phyloP scores from a whole-genome alignment of 176 grass and related monocot genomes.

The Metroxylon sagu region DNA sequence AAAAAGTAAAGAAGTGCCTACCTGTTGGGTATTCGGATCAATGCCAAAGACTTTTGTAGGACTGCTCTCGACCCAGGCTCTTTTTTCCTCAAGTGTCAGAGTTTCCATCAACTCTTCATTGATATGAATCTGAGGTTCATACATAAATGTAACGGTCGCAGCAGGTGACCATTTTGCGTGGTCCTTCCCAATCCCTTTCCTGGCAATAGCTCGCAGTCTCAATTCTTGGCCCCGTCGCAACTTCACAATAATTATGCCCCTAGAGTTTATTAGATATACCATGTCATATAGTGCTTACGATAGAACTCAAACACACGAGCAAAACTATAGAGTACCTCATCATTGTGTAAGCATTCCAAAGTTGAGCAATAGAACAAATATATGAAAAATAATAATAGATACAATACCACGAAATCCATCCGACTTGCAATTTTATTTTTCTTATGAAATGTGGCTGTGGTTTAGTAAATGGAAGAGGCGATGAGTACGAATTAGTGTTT shows the following conservation, averaged over 20 bases:
- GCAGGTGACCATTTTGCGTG: conserved; percentile 94
- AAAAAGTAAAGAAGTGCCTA: conserved; percentile 19
- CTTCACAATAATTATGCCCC: conserved; percentile 89
- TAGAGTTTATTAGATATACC: conserved; percentile 16
- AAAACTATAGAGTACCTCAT: no score
- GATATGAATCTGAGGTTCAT: conserved; percentile 83
- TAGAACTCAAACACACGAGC: no score
- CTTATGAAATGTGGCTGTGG: no score
- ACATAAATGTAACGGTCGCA: conserved; percentile 96
- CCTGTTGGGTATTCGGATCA: conserved; percentile 64
- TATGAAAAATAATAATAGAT: no score
- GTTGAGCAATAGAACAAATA: no score
- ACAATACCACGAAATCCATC: no score
- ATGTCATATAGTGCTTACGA: background rate
- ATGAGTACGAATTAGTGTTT: no score
- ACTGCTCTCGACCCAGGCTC: conserved; percentile 77
- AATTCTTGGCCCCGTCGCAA: conserved; percentile 88
- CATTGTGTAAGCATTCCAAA: no score
- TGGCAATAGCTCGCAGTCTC: conserved; percentile 84
- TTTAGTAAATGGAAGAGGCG: no score
- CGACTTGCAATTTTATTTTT: no score
- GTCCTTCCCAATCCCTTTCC: conserved; percentile 97
- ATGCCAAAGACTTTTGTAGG: conserved; percentile 84
- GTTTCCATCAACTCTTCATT: conserved; percentile 87
- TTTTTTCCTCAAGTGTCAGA: conserved; percentile 61